phyloP scores from a whole-genome alignment of 2,329 filamentous ascomycete genomes.

The Clonostachys solani region DNA sequence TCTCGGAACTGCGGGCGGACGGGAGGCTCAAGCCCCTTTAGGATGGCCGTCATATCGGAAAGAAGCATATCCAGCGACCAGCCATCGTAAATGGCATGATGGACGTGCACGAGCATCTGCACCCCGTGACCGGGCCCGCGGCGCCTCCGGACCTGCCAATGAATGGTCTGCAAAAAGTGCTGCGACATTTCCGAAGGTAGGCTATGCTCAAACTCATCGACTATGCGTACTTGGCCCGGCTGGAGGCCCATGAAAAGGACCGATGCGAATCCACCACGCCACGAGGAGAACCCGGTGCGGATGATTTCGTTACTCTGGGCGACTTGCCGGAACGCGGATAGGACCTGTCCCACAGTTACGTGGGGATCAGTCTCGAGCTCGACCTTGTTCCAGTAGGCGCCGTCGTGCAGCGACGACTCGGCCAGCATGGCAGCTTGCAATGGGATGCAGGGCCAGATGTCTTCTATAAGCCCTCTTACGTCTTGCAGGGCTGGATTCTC shows the following conservation, averaged over 20 bases:
- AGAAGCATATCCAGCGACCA: constrained; percentile 81
- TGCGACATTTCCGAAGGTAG: neutral
- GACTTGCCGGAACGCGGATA: constrained; percentile 43
- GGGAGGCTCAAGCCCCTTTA: constrained; percentile 22
- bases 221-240: neutral
- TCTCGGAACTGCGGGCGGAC: constrained; percentile 55
- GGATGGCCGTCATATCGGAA: constrained; percentile 55
- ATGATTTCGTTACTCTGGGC: constrained; percentile 59
- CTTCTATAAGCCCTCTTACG: constrained; percentile 22
- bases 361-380: constrained; percentile 51
- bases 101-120: constrained; percentile 51
- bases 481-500: constrained; percentile 7
- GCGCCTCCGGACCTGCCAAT: neutral
- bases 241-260: constrained; percentile 54
- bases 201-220: neutral
- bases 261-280: constrained; percentile 26
- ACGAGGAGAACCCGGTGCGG: constrained; percentile 67
- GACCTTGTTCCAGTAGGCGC: constrained; percentile 75
- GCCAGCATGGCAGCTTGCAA: constrained; percentile 78
- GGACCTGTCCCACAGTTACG: constrained; percentile 31
- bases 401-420: constrained; percentile 58
- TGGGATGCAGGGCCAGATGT: constrained; percentile 61
- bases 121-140: neutral
- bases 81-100: constrained; percentile 88
- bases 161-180: neutral